Evolutionary conservation across 2,329 filamentous ascomycete species (phyloP).

Genomic region (Aureobasidium sp.): DNA sequence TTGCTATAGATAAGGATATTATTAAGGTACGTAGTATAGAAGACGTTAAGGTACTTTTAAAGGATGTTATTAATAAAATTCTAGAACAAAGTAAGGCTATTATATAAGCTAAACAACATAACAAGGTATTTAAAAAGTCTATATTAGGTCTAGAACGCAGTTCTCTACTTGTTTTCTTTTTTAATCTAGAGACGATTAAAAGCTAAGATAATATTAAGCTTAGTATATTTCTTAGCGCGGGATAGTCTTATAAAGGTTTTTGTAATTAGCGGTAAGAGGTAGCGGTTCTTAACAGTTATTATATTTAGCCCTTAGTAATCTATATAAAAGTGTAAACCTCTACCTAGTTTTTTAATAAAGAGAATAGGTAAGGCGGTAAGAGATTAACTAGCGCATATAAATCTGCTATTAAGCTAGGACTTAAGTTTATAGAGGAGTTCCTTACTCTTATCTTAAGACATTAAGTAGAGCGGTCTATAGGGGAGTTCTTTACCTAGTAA

Average conservation of each 20-base stretch:
- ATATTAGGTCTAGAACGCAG: background rate
- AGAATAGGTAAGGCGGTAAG: too few relatives aligned
- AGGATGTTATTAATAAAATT: background rate
- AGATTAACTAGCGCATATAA: too few relatives aligned
- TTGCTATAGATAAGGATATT: background rate
- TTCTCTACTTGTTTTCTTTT: background rate
- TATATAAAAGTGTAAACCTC: too few relatives aligned
- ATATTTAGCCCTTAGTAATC: background rate
- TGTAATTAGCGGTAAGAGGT: background rate
- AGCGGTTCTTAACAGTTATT: background rate
- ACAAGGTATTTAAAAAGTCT: background rate
- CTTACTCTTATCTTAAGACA: too few relatives aligned
- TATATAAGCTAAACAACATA: background rate
- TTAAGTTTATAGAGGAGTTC: too few relatives aligned
- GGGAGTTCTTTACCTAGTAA: too few relatives aligned
- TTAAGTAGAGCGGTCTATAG: too few relatives aligned
- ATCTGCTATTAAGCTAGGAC: too few relatives aligned
- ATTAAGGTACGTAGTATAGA: background rate
- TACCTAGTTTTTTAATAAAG: too few relatives aligned
- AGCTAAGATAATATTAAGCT: background rate
- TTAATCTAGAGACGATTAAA: background rate
- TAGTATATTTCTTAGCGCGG: background rate
- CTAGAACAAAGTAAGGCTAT: background rate
- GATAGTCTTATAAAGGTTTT: background rate
- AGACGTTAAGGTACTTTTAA: background rate